Evolutionary conservation across 2,329 filamentous ascomycete species (phyloP).

Genomic region (Tolypocladium tropicale): DNA sequence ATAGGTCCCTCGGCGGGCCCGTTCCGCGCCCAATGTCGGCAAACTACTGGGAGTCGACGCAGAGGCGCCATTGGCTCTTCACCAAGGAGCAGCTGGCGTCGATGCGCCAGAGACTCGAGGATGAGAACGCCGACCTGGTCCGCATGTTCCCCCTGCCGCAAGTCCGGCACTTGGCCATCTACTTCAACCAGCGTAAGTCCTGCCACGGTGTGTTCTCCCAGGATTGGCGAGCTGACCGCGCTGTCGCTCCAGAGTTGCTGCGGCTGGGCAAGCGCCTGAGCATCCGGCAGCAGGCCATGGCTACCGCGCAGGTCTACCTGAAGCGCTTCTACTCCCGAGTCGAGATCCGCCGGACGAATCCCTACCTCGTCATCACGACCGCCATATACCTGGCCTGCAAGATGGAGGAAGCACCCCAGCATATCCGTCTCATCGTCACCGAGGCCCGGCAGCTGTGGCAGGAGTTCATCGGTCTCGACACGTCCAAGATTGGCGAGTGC

Average conservation of each 20-base stretch:
- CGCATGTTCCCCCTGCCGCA: slow-evolving; percentile 77
- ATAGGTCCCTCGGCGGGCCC: slow-evolving; percentile 4
- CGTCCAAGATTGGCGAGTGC: slow-evolving; percentile 81
- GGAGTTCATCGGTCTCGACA: slow-evolving; percentile 65
- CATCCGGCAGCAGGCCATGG: slow-evolving; percentile 82
- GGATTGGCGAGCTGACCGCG: neutral
- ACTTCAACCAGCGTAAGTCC: slow-evolving; percentile 73
- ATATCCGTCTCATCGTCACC: slow-evolving; percentile 81
- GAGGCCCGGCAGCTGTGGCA: slow-evolving; percentile 83
- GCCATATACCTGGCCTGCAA: slow-evolving; percentile 94
- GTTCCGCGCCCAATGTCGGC: slow-evolving; percentile 57
- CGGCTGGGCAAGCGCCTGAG: slow-evolving; percentile 77
- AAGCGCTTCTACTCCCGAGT: slow-evolving; percentile 88
- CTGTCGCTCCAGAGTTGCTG: slow-evolving; percentile 50
- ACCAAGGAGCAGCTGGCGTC: slow-evolving; percentile 69
- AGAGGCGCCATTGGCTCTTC: slow-evolving; percentile 85
- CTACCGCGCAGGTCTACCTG: slow-evolving; percentile 89
- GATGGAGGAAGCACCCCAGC: slow-evolving; percentile 94
- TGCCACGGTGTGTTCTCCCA: neutral
- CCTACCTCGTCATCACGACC: slow-evolving; percentile 86
- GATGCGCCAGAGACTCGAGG: slow-evolving; percentile 66
- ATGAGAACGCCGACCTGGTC: slow-evolving; percentile 63
- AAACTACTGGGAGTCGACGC: slow-evolving; percentile 94
- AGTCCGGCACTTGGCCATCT: slow-evolving; percentile 74
- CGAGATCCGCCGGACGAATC: slow-evolving; percentile 86